These are phyloP conservation scores for Globisporangium irregulare DNA, from an alignment of 352 stramenopile genomes.

Conservation along the genomic window DNA sequence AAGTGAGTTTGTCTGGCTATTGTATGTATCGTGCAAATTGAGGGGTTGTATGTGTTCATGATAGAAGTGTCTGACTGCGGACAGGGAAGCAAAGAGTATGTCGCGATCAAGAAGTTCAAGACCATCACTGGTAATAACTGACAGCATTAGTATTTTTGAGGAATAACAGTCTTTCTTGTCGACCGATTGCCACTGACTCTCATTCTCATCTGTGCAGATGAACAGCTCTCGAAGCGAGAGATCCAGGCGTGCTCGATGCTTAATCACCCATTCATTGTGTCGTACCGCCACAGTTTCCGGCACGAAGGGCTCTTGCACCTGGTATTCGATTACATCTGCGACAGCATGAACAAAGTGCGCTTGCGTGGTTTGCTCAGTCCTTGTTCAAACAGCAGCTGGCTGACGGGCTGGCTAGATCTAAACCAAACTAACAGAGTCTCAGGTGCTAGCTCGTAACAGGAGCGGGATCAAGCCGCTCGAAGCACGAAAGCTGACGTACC, in stretches of 20 bases:
- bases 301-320: constrained; percentile 73
- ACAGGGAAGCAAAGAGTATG: constrained; percentile 55
- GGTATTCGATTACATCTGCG: constrained; percentile 75
- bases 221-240: constrained; percentile 75
- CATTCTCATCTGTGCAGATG: constrained; percentile 29
- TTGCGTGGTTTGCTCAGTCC: neutral
- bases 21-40: neutral
- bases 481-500: constrained; percentile 52
- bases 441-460: constrained; percentile 60
- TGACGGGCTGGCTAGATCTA: neutral
- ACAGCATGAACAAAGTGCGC: constrained; percentile 66
- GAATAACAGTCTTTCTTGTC: neutral
- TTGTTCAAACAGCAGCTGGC: neutral
- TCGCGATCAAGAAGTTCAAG: constrained; percentile 87
- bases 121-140: constrained; percentile 36
- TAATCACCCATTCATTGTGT: constrained; percentile 77
- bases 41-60: neutral
- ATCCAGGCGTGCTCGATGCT: constrained; percentile 84
- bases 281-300: constrained; percentile 77
- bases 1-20: constrained; percentile 29
- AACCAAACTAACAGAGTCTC: neutral
- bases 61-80: neutral
- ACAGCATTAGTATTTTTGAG: neutral
- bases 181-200: neutral
- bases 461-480: constrained; percentile 53